These are phyloP conservation scores for Rhododendron molle DNA, from an alignment of 148 eudicot species.

Conservation along the genomic window DNA sequence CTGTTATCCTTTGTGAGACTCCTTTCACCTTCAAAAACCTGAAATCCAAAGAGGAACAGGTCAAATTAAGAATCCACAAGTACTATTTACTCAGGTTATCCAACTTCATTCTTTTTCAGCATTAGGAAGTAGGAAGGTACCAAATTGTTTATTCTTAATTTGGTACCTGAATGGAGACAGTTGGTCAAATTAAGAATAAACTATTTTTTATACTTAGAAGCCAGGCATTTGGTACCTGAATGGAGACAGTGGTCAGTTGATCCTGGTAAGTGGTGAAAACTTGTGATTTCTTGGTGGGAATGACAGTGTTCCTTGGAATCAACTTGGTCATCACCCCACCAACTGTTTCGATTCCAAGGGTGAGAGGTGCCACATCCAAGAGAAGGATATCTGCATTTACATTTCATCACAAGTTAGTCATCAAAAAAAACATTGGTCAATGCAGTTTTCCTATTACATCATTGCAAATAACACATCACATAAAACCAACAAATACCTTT, in stretches of 20 bases:
- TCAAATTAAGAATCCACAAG: neutral
- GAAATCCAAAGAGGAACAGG: neutral
- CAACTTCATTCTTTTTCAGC: neutral
- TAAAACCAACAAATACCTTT: slow-evolving; percentile 20
- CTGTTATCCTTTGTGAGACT: slow-evolving; percentile 35
- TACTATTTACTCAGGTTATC: neutral
- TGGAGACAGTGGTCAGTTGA: slow-evolving; percentile 39
- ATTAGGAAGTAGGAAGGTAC: too few relatives aligned
- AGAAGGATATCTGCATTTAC: slow-evolving; percentile 32
- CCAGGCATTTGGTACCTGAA: slow-evolving; percentile 20
- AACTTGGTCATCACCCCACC: slow-evolving; percentile 42
- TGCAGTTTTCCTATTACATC: neutral
- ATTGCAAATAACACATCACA: neutral
- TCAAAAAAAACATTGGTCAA: neutral
- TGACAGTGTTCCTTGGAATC: slow-evolving; percentile 40
- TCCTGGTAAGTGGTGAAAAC: slow-evolving; percentile 42
- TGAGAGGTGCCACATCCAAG: slow-evolving; percentile 40
- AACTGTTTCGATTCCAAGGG: slow-evolving; percentile 36
- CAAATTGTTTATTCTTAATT: too few relatives aligned
- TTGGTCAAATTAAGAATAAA: too few relatives aligned
- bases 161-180: too few relatives aligned
- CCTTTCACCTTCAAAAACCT: slow-evolving; percentile 41
- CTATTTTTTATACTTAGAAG: neutral
- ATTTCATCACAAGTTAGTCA: neutral
- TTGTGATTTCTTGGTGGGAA: slow-evolving; percentile 39